phyloP scores from a whole-genome alignment of 495 filamentous ascomycete genomes.

The Jackrogersella multiformis region DNA sequence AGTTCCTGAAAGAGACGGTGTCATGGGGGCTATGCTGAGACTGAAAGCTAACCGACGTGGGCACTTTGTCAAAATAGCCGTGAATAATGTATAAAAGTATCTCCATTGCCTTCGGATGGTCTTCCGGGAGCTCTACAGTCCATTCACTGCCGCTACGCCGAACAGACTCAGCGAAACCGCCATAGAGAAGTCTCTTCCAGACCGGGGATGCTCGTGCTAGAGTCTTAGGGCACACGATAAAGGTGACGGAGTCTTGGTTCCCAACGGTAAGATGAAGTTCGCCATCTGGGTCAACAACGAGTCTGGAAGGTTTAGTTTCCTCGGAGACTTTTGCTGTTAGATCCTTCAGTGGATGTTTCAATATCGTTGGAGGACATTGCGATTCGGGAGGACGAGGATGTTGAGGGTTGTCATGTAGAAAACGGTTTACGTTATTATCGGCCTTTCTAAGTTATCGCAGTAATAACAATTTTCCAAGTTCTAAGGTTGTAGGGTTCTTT shows the following conservation, averaged over 20 bases:
- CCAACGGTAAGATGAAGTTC: slow-evolving; percentile 24
- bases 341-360: no score
- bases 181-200: slow-evolving; percentile 28
- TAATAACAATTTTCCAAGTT: no score
- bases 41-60: neutral
- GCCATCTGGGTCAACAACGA: slow-evolving; percentile 29
- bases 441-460: no score
- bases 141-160: slow-evolving; percentile 10
- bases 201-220: slow-evolving; percentile 29
- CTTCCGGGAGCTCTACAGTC: slow-evolving; percentile 27
- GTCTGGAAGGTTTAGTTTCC: neutral
- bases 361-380: no score
- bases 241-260: slow-evolving; percentile 3
- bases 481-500: no score
- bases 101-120: slow-evolving; percentile 10
- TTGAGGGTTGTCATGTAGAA: no score
- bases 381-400: no score
- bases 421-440: no score
- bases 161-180: slow-evolving; percentile 19
- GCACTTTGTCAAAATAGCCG: slow-evolving; percentile 6
- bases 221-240: slow-evolving; percentile 26
- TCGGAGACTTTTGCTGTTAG: neutral
- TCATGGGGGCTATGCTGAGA: neutral
- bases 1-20: neutral
- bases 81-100: slow-evolving; percentile 27